Conservation (phyloP, 202 grass and related monocot species). For the Setaria viridis region DNA sequence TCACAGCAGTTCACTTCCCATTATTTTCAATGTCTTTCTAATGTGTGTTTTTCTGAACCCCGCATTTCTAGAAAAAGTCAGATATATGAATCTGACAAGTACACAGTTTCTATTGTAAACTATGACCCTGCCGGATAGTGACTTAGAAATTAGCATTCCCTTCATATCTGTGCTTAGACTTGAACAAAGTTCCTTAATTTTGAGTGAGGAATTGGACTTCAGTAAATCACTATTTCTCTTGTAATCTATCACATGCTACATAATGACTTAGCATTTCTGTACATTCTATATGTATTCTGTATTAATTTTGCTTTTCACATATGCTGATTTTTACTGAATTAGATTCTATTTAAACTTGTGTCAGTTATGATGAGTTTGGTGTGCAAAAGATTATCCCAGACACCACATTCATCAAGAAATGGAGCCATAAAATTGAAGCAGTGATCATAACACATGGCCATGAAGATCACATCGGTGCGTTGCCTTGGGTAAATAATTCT, state of each 20-base stretch:
- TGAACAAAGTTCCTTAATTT: not conserved
- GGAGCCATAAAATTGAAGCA: constrained; percentile 99
- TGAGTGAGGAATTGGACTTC: not conserved
- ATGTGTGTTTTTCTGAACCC: constrained; percentile 5
- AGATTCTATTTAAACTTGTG: constrained; percentile 28
- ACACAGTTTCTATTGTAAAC: not conserved
- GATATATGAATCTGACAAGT: not conserved
- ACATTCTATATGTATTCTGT: constrained; percentile 29
- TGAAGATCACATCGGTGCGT: constrained; percentile 99
- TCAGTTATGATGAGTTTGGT: constrained; percentile 91
- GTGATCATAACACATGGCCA: constrained; percentile 98
- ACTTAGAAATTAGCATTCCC: not conserved
- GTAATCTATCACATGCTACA: constrained; percentile 17
- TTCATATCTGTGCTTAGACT: not conserved
- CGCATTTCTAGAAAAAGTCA: constrained; percentile 15
- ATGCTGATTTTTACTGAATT: constrained; percentile 32
- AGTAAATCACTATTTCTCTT: constrained; percentile 8
- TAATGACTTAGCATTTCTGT: constrained; percentile 14
- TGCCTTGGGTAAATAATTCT: constrained; percentile 98
- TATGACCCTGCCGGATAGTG: not conserved
- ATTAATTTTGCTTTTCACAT: not conserved
- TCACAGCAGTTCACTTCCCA: not conserved
- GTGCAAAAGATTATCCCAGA: constrained; percentile 99
- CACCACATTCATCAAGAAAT: constrained; percentile 97
- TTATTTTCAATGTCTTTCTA: not conserved